A percentile compares a stretch with the other conserved stretches of the same genome.
phyloP scores from a whole-genome alignment of 352 stramenopile genomes.

The Pythium grandisporangium region DNA sequence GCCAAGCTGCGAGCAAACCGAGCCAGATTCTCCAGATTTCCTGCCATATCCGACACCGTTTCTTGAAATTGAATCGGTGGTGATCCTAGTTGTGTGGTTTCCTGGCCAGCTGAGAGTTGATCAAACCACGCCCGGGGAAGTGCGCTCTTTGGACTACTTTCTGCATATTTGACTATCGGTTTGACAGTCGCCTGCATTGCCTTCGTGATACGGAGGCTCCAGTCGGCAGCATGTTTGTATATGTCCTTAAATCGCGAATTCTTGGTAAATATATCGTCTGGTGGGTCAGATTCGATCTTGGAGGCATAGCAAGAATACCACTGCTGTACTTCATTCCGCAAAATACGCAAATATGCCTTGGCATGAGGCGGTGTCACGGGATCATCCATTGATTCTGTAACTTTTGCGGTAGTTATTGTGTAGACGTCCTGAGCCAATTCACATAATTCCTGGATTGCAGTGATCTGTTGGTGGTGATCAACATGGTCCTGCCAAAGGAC shows the following conservation, averaged over 20 bases:
- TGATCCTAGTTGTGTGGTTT: constrained; percentile 11
- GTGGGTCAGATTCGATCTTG: constrained; percentile 62
- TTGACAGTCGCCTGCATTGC: constrained; percentile 77
- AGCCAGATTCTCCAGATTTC: constrained; percentile 62
- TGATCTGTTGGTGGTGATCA: constrained; percentile 50
- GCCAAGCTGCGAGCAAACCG: constrained; percentile 58
- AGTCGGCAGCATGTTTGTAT: constrained; percentile 64
- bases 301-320: constrained; percentile 76
- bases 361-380: constrained; percentile 55
- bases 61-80: constrained; percentile 32
- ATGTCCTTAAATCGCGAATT: constrained; percentile 79
- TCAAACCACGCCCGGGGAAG: constrained; percentile 76
- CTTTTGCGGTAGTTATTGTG: constrained; percentile 62
- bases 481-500: constrained; percentile 78
- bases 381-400: constrained; percentile 69
- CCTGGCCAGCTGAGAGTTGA: constrained; percentile 38
- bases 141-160: constrained; percentile 63
- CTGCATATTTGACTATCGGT: constrained; percentile 41
- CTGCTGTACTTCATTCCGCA: constrained; percentile 75
- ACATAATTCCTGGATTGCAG: constrained; percentile 64
- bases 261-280: constrained; percentile 67
- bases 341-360: constrained; percentile 61
- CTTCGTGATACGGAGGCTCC: constrained; percentile 70
- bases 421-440: constrained; percentile 69
- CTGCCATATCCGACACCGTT: constrained; percentile 25